Conservation (phyloP, 2,329 filamentous ascomycete genomes). For the Beauveria caledonica region DNA sequence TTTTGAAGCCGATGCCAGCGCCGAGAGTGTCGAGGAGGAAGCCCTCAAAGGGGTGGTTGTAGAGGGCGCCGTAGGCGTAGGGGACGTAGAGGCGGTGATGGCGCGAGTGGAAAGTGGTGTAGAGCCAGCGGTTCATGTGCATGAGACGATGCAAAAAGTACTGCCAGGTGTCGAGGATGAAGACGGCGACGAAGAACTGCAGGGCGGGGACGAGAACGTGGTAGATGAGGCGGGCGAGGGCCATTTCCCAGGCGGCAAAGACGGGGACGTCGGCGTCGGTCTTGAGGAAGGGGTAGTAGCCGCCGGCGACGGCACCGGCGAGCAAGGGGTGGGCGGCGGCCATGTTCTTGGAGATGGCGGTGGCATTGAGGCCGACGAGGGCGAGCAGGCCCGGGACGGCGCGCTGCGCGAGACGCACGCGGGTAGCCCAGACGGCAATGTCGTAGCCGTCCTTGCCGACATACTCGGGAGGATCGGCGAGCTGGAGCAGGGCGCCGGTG, state of each 20-base stretch:
- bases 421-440: slow-evolving; percentile 80
- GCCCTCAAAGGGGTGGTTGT: slow-evolving; percentile 92
- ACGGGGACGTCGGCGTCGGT: slow-evolving; percentile 56
- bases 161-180: slow-evolving; percentile 90
- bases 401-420: slow-evolving; percentile 70
- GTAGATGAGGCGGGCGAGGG: slow-evolving; percentile 69
- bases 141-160: slow-evolving; percentile 95
- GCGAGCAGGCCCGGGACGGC: slow-evolving; percentile 65
- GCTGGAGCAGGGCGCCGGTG: slow-evolving; percentile 57
- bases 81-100: slow-evolving; percentile 97
- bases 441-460: slow-evolving; percentile 77
- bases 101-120: slow-evolving; percentile 85
- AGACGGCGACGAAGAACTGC: slow-evolving; percentile 68
- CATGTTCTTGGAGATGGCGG: slow-evolving; percentile 66
- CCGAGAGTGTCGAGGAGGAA: slow-evolving; percentile 89
- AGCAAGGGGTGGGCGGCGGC: slow-evolving; percentile 63
- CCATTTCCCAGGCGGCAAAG: slow-evolving; percentile 78
- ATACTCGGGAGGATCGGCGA: slow-evolving; percentile 66
- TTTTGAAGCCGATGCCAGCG: slow-evolving; percentile 73
- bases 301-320: slow-evolving; percentile 69
- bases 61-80: slow-evolving; percentile 92
- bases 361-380: slow-evolving; percentile 67
- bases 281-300: slow-evolving; percentile 66
- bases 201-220: slow-evolving; percentile 65
- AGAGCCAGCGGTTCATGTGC: slow-evolving; percentile 97